Evolutionary conservation across 1,284 basidiomycete species (phyloP), one percentile per base, ranked within the genome.

Genomic region (Tranzscheliella williamsii): DNA sequence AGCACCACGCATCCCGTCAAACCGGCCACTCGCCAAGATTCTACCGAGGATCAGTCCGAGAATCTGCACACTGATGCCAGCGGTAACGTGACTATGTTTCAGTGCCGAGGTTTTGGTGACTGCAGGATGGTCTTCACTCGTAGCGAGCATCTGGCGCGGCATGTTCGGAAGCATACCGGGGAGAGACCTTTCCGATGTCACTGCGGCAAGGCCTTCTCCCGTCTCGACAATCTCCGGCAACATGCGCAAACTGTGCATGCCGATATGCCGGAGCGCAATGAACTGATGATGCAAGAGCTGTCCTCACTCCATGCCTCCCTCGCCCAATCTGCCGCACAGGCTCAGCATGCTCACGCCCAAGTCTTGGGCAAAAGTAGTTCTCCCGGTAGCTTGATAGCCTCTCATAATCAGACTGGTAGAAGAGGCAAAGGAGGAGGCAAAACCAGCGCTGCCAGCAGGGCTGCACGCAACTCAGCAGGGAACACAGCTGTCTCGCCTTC

Each of bases 151-250:
- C 82, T 97, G 4, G 92, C 93, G 51, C 84, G 93, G 68, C 93
- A 97, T 82, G 90, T 96, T 73, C 83, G 92, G 67, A 96, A 96
- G 83, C 93, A 96, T 79, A 96, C 93, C 15, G 93, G 93, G 54
- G 93, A 96, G 78, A 85, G 91, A 5, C 93, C 93, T 4, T 96
- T 96, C 80, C 65, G 67, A 23, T 97, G 93, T 77, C 92, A 96
- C 75, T 97, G 93, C 81, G 85, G 86, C 22, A 94, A 95, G 78
- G 87, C 93, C 53, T 96, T 97, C 76, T 94, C 91, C 15, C 87
- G 93, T 20, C 86, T 96, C 73, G 93, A 97, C 81, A 97, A 97
- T 76, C 84, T 97, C 11, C 86, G 93, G 36, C 93, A 96, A 75
- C 93, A 97, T 79, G 90, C 92, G 0, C 89, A 93, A 80, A 95